Conservation (phyloP, 148 eudicot species). For the Fagopyrum esculentum region DNA sequence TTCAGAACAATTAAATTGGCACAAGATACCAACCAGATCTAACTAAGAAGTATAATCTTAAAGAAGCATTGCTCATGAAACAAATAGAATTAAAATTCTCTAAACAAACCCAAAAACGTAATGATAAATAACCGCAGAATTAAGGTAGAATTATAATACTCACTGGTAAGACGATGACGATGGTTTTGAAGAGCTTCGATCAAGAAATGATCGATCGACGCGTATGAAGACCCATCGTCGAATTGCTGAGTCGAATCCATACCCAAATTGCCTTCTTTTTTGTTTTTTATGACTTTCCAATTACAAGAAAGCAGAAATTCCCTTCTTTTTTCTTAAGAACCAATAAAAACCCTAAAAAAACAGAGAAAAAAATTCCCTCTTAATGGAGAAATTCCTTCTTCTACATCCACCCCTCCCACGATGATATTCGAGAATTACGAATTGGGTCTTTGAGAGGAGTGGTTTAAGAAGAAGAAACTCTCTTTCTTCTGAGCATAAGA, state of each 20-base stretch:
- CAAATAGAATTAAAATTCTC: not conserved
- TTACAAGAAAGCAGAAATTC: not conserved
- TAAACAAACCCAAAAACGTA: not conserved
- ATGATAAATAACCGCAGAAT: not conserved
- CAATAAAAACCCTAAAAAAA: constrained; percentile 13
- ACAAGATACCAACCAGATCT: not conserved
- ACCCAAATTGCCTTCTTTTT: not conserved
- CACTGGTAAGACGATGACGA: constrained; percentile 90
- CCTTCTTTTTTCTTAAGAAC: constrained; percentile 5
- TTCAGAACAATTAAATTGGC: not conserved
- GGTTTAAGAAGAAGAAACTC: constrained; percentile 30
- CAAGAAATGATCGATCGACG: constrained; percentile 72
- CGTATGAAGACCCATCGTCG: constrained; percentile 20
- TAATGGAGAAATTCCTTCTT: constrained; percentile 17
- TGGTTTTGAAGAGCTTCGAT: constrained; percentile 93
- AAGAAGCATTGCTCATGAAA: not conserved
- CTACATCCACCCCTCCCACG: constrained; percentile 23
- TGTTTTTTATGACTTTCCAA: not conserved
- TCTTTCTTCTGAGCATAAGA: constrained; percentile 10
- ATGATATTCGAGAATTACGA: not conserved
- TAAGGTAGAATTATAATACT: constrained; percentile 10
- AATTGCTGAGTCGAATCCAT: constrained; percentile 36
- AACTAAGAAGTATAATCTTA: not conserved
- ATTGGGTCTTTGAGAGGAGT: constrained; percentile 19
- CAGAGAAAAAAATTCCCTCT: not conserved